A percentile compares a stretch with the other conserved stretches of the same genome.
phyloP scores from a whole-genome alignment of 768 basidiomycete species.

The Galerina sulciceps region DNA sequence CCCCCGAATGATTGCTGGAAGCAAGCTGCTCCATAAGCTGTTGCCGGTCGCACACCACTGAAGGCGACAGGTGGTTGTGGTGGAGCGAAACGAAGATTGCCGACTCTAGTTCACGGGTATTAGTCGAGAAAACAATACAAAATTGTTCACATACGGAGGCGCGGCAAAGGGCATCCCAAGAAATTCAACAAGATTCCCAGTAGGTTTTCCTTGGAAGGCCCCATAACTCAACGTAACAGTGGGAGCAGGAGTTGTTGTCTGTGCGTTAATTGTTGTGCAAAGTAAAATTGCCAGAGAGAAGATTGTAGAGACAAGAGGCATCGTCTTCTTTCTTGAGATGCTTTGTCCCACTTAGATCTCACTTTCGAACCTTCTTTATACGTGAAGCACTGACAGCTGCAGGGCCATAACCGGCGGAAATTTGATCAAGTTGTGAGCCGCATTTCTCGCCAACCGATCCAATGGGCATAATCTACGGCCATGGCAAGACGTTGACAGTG shows the following conservation, averaged over 20 bases:
- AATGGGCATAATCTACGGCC: no score
- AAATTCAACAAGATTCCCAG: conserved; percentile 23
- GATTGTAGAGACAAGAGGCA: no score
- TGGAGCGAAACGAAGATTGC: conserved; percentile 37
- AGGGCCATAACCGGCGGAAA: no score
- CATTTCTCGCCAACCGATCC: no score
- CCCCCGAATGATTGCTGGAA: conserved; percentile 33
- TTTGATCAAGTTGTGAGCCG: no score
- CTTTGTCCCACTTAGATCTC: no score
- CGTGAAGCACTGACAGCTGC: no score
- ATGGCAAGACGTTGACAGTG: no score
- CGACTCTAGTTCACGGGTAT: conserved; percentile 2
- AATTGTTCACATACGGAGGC: conserved; percentile 34
- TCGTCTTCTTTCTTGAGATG: no score
- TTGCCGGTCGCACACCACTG: conserved; percentile 38
- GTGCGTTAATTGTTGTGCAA: no score
- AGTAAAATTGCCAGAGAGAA: no score
- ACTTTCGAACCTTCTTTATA: no score
- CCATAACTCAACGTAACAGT: conserved; percentile 12
- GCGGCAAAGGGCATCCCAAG: conserved; percentile 46
- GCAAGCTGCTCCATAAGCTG: conserved; percentile 41
- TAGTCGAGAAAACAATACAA: neutral
- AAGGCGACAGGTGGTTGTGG: conserved; percentile 35
- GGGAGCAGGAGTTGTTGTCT: neutral
- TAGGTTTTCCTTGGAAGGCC: conserved; percentile 10